Percentiles rank a stretch among this genome's conserved stretches.
phyloP scores from a whole-genome alignment of 2,329 filamentous ascomycete species.

The Coniochaeta pulveracea region DNA sequence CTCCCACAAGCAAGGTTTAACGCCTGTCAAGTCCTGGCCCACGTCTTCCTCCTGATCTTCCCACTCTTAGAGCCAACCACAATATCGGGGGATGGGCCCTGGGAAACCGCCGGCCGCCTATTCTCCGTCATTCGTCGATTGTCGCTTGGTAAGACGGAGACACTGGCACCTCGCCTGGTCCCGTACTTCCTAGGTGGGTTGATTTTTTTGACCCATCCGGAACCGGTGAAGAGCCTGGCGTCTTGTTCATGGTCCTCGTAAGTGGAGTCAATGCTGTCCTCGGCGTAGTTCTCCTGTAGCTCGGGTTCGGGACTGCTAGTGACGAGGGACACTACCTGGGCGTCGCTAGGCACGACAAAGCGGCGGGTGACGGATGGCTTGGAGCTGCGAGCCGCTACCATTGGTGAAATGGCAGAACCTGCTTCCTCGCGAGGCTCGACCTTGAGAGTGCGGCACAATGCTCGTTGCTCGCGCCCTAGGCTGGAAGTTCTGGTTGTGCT shows the following conservation, averaged over 20 bases:
- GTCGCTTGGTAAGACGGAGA: background rate
- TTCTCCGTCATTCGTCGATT: no score
- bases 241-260: constrained; percentile 14
- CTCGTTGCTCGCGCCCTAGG: background rate
- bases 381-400: no score
- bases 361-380: no score
- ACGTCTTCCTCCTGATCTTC: constrained; percentile 2
- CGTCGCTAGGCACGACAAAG: constrained; percentile 22
- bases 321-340: constrained; percentile 25
- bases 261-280: constrained; percentile 25
- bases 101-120: no score
- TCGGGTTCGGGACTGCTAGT: constrained; percentile 20
- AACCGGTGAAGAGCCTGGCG: constrained; percentile 6
- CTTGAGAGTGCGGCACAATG: background rate
- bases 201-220: constrained; percentile 14
- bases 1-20: no score
- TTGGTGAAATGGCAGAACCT: background rate
- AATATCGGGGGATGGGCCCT: background rate
- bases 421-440: background rate
- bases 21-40: constrained; percentile 1
- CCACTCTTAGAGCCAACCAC: background rate
- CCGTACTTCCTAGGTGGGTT: background rate
- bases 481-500: no score
- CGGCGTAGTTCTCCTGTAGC: constrained; percentile 23
- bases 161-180: constrained; percentile 1